Percentiles rank a stretch among this genome's conserved stretches.
Conservation (phyloP, 176 grass and related monocot species). For the Bolboschoenus planiculmis region DNA sequence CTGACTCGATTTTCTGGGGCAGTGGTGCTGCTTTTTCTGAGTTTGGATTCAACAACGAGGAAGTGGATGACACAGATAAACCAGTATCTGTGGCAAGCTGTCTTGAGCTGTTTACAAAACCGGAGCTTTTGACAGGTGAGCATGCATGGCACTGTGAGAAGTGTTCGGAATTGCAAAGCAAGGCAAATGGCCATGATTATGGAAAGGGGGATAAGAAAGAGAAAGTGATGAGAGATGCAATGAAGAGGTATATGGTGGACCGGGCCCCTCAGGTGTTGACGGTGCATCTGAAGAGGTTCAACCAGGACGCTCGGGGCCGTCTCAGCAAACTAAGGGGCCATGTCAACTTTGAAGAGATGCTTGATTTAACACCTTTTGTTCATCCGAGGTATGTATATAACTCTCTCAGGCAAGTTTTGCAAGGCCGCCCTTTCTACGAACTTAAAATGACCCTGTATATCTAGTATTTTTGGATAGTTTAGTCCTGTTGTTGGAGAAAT, state of each 20-base stretch:
- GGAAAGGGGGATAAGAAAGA: slow-evolving; percentile 29
- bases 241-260: slow-evolving; percentile 82
- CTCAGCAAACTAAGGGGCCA: slow-evolving; percentile 84
- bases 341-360: slow-evolving; percentile 67
- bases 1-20: slow-evolving; percentile 60
- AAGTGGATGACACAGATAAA: slow-evolving; percentile 70
- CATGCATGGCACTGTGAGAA: slow-evolving; percentile 53
- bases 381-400: slow-evolving; percentile 56
- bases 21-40: slow-evolving; percentile 30
- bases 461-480: background rate
- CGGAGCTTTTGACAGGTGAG: slow-evolving; percentile 56
- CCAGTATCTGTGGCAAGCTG: slow-evolving; percentile 74
- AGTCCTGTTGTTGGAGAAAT: background rate
- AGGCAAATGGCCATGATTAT: slow-evolving; percentile 32
- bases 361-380: slow-evolving; percentile 71
- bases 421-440: background rate
- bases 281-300: slow-evolving; percentile 90
- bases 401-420: background rate
- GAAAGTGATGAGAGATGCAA: slow-evolving; percentile 72
- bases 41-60: slow-evolving; percentile 40
- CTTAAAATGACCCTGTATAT: background rate
- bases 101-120: slow-evolving; percentile 71
- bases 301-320: slow-evolving; percentile 65
- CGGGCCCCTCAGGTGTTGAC: slow-evolving; percentile 68
- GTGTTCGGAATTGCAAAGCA: slow-evolving; percentile 32